Conservation (phyloP, 2,329 filamentous ascomycete genomes). For the Grosmannia serpens region DNA sequence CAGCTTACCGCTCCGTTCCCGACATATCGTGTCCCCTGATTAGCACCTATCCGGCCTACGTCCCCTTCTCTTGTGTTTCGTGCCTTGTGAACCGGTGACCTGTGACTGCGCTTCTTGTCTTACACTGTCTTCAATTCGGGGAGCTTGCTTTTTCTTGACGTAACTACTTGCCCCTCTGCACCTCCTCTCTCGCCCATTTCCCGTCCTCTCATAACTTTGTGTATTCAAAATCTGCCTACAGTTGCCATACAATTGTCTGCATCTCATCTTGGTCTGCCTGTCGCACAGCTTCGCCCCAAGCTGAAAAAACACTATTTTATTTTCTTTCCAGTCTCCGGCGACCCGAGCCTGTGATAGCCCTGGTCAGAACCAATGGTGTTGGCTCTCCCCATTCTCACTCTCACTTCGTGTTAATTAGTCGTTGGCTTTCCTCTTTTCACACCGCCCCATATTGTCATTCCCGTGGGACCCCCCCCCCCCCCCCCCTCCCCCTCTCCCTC, state of each 20-base stretch:
- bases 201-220: not conserved
- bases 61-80: not conserved
- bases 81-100: not conserved
- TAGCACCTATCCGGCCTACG: not conserved
- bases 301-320: not conserved
- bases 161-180: not conserved
- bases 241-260: not conserved
- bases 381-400: not conserved
- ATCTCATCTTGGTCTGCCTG: not conserved
- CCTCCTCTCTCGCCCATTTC: not conserved
- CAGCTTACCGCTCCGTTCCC: not conserved
- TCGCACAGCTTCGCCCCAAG: not conserved
- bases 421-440: slow-evolving; percentile 2
- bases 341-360: not conserved
- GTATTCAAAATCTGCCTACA: not conserved
- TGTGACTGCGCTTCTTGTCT: not conserved
- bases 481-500: not conserved
- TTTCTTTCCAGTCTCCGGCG: not conserved
- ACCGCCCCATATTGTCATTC: slow-evolving; percentile 7
- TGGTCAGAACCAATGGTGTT: not conserved
- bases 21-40: not conserved
- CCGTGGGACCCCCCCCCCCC: not conserved
- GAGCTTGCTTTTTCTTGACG: not conserved
- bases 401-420: not conserved
- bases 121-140: not conserved